Base-by-base conservation (phyloP, 306 rosid genomes). In the Quercus engelmannii region DNA sequence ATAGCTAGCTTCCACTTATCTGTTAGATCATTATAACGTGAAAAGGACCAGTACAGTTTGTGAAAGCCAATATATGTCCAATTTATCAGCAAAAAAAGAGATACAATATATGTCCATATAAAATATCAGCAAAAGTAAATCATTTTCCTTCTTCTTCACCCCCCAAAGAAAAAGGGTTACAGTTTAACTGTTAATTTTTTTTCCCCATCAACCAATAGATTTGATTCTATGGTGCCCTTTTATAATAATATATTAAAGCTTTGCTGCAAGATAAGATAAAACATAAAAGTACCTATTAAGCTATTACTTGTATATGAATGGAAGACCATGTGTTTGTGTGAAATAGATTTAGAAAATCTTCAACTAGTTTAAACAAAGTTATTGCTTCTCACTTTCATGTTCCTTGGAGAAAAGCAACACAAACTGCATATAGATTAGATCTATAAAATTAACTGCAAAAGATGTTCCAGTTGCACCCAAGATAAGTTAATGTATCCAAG, bases 1-100 rank as follows among this genome's bases (percentile, higher is more conserved):
- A 49, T 61, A 30, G 41, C 55, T 76, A 69, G 83, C 79, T 82
- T 76, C 81, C 82, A 84, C 73, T 87, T 73, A 72, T 69, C 56
- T 35, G 72, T 55, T 46, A n/a, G 10, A 71, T 71, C 69, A 69
- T 85, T 55, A 69, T 70, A 51, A 26, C 52, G 54, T 33, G 76
- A 69, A 75, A 72, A 56, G 55, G 51, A 49, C 54, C 63, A 81
- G 5, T 68, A 3, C 74, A 71, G 74, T 25, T 35, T 72, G 80
- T 69, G 51, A 73, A 79, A 77, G 49, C 77, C 61, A 87, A 81
- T 41, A 41, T 0, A 41, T 41, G 46, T 41, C 46, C 46, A 41
- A 41, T 7, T 41, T 41, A 41, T 41, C 46, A 41, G 9, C 3
- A 8, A 41, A 41, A 41, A 41, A 41, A 41, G 46, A 41, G 46